Percentiles rank a stretch among this genome's conserved stretches.
phyloP scores from a whole-genome alignment of 192 early-diverging fungal genomes.

The Umbelopsis sp. region DNA sequence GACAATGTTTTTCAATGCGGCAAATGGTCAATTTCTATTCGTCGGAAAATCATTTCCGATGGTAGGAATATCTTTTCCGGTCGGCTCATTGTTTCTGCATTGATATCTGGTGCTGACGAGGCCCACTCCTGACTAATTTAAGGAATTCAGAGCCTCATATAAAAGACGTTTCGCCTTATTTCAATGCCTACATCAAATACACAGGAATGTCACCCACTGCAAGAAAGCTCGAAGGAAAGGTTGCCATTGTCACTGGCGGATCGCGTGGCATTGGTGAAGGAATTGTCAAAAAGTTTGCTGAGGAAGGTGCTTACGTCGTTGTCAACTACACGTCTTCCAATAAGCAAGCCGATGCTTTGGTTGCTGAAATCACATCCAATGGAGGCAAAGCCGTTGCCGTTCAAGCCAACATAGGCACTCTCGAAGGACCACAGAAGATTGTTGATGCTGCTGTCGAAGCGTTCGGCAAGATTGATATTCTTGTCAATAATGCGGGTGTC shows the following conservation, averaged over 20 bases:
- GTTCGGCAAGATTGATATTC: constrained; percentile 41
- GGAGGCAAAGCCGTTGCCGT: constrained; percentile 18
- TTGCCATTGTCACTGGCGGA: constrained; percentile 20
- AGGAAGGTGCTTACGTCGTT: constrained; percentile 14
- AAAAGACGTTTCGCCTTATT: too few relatives aligned
- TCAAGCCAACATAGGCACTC: constrained; percentile 4
- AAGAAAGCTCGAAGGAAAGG: constrained; percentile 18
- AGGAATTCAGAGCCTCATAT: too few relatives aligned
- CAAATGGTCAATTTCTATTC: too few relatives aligned
- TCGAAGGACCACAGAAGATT: background rate
- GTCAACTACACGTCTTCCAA: constrained; percentile 13
- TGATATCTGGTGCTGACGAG: too few relatives aligned
- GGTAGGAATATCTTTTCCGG: too few relatives aligned
- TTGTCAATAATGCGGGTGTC: constrained; percentile 48
- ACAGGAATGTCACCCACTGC: background rate
- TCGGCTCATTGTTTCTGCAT: too few relatives aligned
- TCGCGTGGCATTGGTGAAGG: constrained; percentile 20
- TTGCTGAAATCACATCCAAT: background rate
- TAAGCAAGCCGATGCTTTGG: background rate
- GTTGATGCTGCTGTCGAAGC: constrained; percentile 21
- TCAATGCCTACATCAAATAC: too few relatives aligned
- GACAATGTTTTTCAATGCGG: too few relatives aligned
- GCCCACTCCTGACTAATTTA: too few relatives aligned
- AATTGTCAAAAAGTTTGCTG: constrained; percentile 2
- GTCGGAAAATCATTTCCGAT: too few relatives aligned